These are phyloP conservation scores for Flaveria ramosissima DNA, from an alignment of 129 eudicot species.

Conservation along the genomic window DNA sequence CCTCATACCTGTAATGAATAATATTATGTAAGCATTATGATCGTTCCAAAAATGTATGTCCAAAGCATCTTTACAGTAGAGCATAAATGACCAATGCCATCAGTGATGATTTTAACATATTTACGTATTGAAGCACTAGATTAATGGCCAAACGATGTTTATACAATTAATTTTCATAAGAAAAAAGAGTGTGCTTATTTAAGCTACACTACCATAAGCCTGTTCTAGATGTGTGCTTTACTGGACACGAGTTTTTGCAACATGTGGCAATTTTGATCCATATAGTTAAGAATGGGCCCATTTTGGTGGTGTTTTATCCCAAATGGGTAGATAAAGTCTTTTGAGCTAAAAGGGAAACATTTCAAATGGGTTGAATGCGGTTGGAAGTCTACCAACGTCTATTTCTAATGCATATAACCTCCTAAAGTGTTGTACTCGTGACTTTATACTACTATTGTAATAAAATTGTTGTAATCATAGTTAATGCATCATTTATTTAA, in stretches of 20 bases:
- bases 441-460: too few relatives aligned
- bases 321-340: background rate
- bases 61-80: background rate
- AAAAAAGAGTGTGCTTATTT: too few relatives aligned
- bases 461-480: background rate
- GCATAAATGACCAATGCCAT: too few relatives aligned
- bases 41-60: background rate
- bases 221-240: too few relatives aligned
- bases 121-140: too few relatives aligned
- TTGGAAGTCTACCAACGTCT: background rate
- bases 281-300: background rate
- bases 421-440: too few relatives aligned
- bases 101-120: too few relatives aligned
- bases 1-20: conserved; percentile 65
- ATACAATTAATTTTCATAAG: too few relatives aligned
- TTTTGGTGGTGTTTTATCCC: background rate
- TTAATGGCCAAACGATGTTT: too few relatives aligned
- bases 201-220: conserved; percentile 16
- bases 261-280: background rate
- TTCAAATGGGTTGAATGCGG: background rate
- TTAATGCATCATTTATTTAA: too few relatives aligned
- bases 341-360: background rate
- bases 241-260: too few relatives aligned
- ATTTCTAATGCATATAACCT: too few relatives aligned
- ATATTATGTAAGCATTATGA: background rate